phyloP scores from a whole-genome alignment of 1,284 basidiomycete genomes.

The Cystobasidium sp. region DNA sequence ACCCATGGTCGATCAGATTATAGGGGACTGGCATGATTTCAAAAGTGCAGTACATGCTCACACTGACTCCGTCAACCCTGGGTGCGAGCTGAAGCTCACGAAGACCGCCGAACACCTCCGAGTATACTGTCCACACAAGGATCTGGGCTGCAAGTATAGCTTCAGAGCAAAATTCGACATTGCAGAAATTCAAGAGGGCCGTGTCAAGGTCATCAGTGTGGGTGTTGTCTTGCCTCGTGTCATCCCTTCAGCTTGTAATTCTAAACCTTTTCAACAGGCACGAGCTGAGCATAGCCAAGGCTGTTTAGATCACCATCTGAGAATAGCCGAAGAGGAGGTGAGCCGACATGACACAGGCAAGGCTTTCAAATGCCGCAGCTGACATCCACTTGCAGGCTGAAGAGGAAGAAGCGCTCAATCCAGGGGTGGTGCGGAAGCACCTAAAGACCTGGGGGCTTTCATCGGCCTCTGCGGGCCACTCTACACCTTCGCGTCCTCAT shows the following conservation, averaged over 20 bases:
- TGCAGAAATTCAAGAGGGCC: constrained; percentile 15
- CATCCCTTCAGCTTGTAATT: neutral
- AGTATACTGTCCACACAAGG: constrained; percentile 23
- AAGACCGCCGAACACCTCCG: constrained; percentile 1
- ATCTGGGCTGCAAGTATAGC: constrained; percentile 30
- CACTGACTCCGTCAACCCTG: constrained; percentile 26
- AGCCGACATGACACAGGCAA: neutral
- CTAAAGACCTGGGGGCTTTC: neutral
- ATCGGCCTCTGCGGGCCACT: neutral
- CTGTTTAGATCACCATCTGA: constrained; percentile 25
- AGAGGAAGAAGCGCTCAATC: constrained; percentile 28
- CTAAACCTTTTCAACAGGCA: constrained; percentile 5
- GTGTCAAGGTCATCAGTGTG: constrained; percentile 28
- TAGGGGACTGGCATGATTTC: constrained; percentile 35
- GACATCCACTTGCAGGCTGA: constrained; percentile 14
- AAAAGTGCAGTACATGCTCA: constrained; percentile 29
- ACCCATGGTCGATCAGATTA: constrained; percentile 17
- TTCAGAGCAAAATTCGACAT: constrained; percentile 27
- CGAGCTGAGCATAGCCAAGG: constrained; percentile 28
- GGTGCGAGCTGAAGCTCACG: constrained; percentile 16
- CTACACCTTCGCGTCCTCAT: neutral
- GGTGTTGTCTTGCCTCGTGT: neutral
- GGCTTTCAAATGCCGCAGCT: neutral
- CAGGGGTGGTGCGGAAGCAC: neutral
- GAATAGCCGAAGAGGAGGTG: constrained; percentile 28